Evolutionary conservation across 768 basidiomycete species (phyloP).

Genomic region (Hysterangium stoloniferum): DNA sequence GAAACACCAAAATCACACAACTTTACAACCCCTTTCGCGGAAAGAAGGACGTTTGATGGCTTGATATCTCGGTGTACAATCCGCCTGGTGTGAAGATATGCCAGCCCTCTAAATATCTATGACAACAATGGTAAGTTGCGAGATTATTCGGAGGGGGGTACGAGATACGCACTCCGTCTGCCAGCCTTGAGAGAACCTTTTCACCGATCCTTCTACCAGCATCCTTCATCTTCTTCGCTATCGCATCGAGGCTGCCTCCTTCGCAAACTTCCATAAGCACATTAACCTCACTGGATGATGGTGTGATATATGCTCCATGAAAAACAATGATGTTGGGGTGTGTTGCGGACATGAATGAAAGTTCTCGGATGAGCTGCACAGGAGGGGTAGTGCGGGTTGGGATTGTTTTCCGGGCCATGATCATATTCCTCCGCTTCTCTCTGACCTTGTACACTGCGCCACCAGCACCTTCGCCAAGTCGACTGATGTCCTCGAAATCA

Average conservation of each 20-base stretch:
- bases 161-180: conserved; percentile 71
- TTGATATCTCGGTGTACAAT: conserved; percentile 97
- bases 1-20: conserved; percentile 97
- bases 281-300: conserved; percentile 85
- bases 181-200: conserved; percentile 82
- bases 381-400: conserved; percentile 84
- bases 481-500: conserved; percentile 62
- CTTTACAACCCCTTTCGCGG: conserved; percentile 83
- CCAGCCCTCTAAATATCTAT: conserved; percentile 84
- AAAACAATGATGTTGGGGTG: conserved; percentile 88
- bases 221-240: conserved; percentile 78
- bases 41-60: conserved; percentile 87
- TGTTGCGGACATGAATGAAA: conserved; percentile 81
- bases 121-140: conserved; percentile 9
- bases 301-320: conserved; percentile 86
- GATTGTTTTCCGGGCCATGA: conserved; percentile 94
- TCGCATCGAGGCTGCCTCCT: conserved; percentile 83
- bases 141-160: conserved; percentile 6
- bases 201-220: conserved; percentile 75
- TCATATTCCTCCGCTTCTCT: conserved; percentile 67
- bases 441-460: conserved; percentile 93
- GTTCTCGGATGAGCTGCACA: conserved; percentile 88
- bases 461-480: conserved; percentile 91
- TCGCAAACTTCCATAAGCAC: conserved; percentile 90
- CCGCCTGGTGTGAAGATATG: conserved; percentile 82